Evolutionary conservation across 2,329 filamentous ascomycete genomes (phyloP).

Genomic region (Penicillium olsonii): DNA sequence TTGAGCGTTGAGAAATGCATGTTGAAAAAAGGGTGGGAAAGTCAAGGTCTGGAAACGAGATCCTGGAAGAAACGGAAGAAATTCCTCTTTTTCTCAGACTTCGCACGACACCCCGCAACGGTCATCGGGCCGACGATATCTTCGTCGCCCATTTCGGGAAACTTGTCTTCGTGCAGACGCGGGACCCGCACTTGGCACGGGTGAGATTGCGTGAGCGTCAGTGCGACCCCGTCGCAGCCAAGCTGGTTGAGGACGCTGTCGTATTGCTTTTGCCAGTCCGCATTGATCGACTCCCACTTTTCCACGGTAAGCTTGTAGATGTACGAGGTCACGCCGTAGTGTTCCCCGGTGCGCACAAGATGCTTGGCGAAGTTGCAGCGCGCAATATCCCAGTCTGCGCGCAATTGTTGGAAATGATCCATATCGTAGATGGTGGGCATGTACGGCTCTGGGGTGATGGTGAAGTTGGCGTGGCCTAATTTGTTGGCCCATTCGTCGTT

Average conservation of each 20-base stretch:
- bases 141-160: conserved; percentile 82
- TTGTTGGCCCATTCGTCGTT: conserved; percentile 81
- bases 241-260: conserved; percentile 62
- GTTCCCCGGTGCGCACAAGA: conserved; percentile 81
- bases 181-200: conserved; percentile 53
- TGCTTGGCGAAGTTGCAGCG: conserved; percentile 87
- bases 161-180: conserved; percentile 67
- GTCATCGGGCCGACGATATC: conserved; percentile 93
- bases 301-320: conserved; percentile 82
- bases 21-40: background rate
- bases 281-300: conserved; percentile 84
- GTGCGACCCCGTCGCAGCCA: conserved; percentile 36
- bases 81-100: conserved; percentile 44
- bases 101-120: conserved; percentile 46
- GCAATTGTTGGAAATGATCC: conserved; percentile 64
- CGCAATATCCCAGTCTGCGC: conserved; percentile 79
- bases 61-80: conserved; percentile 49
- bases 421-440: conserved; percentile 63
- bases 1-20: conserved; percentile 17
- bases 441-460: conserved; percentile 80
- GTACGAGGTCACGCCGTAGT: conserved; percentile 87
- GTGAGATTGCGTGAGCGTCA: conserved; percentile 41
- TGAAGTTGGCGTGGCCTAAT: conserved; percentile 92
- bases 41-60: conserved; percentile 37
- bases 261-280: conserved; percentile 70